Conservation (phyloP, 208 protist genomes). For the Vickermania spadyakhi region DNA sequence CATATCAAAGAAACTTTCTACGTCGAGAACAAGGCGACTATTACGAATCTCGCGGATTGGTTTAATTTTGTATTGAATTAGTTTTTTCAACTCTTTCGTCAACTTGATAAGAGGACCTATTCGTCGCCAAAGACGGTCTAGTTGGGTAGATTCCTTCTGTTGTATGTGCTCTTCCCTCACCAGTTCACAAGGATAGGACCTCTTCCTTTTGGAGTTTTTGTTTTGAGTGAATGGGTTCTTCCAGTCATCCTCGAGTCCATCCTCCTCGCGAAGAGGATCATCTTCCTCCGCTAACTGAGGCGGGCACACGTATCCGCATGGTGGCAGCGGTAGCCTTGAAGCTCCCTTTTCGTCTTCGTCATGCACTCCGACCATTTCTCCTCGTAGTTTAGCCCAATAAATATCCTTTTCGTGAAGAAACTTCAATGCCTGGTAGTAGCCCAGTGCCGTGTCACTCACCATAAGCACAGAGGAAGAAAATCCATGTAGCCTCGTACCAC, state of each 20-base stretch:
- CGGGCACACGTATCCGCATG: neutral
- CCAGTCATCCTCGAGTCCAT: too few relatives aligned
- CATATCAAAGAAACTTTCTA: constrained; percentile 44
- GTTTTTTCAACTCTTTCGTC: constrained; percentile 21
- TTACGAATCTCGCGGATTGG: constrained; percentile 10
- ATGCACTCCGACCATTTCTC: neutral
- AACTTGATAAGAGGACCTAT: constrained; percentile 25
- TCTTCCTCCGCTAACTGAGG: neutral
- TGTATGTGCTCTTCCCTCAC: neutral
- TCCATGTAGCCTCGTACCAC: constrained; percentile 43
- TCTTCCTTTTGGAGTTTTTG: too few relatives aligned
- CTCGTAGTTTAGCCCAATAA: constrained; percentile 17
- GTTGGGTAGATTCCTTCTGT: constrained; percentile 3
- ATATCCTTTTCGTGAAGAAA: constrained; percentile 17
- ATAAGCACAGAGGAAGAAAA: constrained; percentile 44
- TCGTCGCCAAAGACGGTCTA: constrained; percentile 43
- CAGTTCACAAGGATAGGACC: too few relatives aligned
- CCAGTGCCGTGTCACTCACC: constrained; percentile 48
- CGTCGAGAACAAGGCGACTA: constrained; percentile 57
- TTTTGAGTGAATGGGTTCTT: neutral
- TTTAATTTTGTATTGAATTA: constrained; percentile 16
- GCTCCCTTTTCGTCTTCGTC: neutral
- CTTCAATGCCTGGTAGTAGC: constrained; percentile 76
- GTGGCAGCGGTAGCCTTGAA: neutral
- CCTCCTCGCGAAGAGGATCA: too few relatives aligned